Evolutionary conservation across 768 basidiomycete species (phyloP), one percentile per base, ranked within the genome.

Genomic region (Tephrocybe sp.): DNA sequence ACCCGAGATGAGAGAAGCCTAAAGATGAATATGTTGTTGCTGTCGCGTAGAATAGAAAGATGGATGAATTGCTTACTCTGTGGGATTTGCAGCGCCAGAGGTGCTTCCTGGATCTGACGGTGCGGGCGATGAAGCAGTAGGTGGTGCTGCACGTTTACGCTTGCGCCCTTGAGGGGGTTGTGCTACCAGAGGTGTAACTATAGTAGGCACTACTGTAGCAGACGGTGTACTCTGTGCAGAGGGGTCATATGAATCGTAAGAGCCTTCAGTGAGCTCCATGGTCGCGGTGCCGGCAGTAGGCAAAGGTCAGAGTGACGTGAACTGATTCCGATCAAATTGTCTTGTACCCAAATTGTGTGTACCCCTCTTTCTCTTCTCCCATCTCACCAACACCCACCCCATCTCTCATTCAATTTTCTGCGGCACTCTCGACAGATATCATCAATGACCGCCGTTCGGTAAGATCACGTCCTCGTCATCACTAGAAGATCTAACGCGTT

Each of bases 1-100:
- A 83, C 77, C 25, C 84, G 83, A 11, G 81, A 79, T 13, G 80
- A 76, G 45, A 88, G 77, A 53, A 87, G 70, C 55, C 72, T 79
- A 52, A 30, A 53, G 37, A 25, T 47, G 15, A n/a, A 31, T 44
- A n/a, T 22, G 49, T 44, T 47, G 41, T 52, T 11, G 58, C 32
- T 61, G 55, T 48, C 38, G n/a, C 27, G 8, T 18, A 35, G 7
- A 11, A 18, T 0, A 8, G 8, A 32, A 35, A 51, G 39, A 42
- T 3, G 49, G n/a, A 21, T 13, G 35, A 18, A 58, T 31, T 9
- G 61, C 68, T 47, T 24, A 75, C 74, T 75, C 74, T 62, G 73
- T 61, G 21, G 69, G 60, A 47, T 68, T 68, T 38, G 62, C 54
- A 45, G 54, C 56, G 28, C 62, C 69, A 25, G 64, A 57, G 26